These are phyloP conservation scores for Phylloporus gajari DNA, from an alignment of 1,284 basidiomycete species.

Conservation along the genomic window DNA sequence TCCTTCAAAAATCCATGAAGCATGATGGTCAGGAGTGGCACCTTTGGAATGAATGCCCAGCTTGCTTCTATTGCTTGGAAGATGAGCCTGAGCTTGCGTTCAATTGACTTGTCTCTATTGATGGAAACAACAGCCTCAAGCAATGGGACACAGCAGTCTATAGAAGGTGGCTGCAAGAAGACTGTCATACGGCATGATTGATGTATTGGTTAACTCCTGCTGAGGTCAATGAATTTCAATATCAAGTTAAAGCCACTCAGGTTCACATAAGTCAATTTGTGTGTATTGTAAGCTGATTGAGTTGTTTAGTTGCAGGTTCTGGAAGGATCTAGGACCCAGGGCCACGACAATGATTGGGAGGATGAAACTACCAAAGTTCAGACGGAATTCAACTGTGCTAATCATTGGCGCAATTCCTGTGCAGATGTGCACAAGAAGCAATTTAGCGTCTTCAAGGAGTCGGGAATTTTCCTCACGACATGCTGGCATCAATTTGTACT, in stretches of 20 bases:
- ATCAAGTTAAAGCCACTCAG: too few species aligned
- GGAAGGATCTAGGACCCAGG: too few species aligned
- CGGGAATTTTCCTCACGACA: background rate
- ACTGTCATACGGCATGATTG: background rate
- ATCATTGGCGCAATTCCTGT: background rate
- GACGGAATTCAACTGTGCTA: too few species aligned
- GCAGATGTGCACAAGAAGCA: background rate
- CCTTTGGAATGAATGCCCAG: background rate
- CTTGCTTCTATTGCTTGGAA: background rate
- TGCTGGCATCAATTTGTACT: background rate
- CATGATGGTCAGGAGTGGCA: background rate
- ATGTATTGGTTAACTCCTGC: background rate
- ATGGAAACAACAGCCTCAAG: conserved; percentile 3
- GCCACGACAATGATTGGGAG: too few species aligned
- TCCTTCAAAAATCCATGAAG: background rate
- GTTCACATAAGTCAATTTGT: too few species aligned
- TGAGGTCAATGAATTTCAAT: background rate
- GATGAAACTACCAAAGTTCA: too few species aligned
- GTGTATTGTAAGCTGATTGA: too few species aligned
- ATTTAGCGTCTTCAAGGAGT: background rate
- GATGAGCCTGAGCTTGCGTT: background rate
- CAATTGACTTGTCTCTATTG: conserved; percentile 1
- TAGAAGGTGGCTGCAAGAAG: background rate
- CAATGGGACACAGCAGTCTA: background rate
- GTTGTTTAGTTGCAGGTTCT: too few species aligned